Evolutionary conservation across 2,329 filamentous ascomycete species (phyloP).

Genomic region (Fusarium pseudoanthophilum): DNA sequence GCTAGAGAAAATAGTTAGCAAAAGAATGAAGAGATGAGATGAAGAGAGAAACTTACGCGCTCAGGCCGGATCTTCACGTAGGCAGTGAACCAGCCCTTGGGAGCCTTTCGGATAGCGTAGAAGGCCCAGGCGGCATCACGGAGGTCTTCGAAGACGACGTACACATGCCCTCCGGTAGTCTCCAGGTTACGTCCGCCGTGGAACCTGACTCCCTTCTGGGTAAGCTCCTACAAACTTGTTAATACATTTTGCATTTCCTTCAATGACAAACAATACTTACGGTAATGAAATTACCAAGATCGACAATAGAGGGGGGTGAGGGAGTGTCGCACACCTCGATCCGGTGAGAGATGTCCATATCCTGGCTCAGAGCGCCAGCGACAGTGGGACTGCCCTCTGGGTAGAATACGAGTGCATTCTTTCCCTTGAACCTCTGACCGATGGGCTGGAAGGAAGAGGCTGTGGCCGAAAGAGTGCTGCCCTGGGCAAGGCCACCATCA

Average conservation of each 20-base stretch:
- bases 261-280: slow-evolving; percentile 50
- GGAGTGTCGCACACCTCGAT: slow-evolving; percentile 54
- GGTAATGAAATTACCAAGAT: slow-evolving; percentile 57
- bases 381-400: slow-evolving; percentile 42
- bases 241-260: background rate
- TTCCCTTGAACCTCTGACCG: slow-evolving; percentile 26
- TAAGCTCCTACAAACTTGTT: slow-evolving; percentile 52
- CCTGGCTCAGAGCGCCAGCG: slow-evolving; percentile 56
- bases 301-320: slow-evolving; percentile 45
- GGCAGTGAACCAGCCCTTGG: slow-evolving; percentile 56
- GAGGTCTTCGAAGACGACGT: slow-evolving; percentile 68
- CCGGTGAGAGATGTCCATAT: slow-evolving; percentile 58
- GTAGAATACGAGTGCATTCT: background rate
- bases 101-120: slow-evolving; percentile 56
- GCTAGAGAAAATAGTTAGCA: background rate
- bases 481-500: slow-evolving; percentile 47
- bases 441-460: slow-evolving; percentile 70
- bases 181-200: slow-evolving; percentile 54
- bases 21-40: background rate
- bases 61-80: slow-evolving; percentile 36
- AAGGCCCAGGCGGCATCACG: slow-evolving; percentile 66
- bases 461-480: slow-evolving; percentile 68
- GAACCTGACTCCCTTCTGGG: slow-evolving; percentile 46
- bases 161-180: slow-evolving; percentile 56
- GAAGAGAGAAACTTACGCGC: slow-evolving; percentile 19